Conservation (phyloP, 345 rosid species). For the Salix purpurea region DNA sequence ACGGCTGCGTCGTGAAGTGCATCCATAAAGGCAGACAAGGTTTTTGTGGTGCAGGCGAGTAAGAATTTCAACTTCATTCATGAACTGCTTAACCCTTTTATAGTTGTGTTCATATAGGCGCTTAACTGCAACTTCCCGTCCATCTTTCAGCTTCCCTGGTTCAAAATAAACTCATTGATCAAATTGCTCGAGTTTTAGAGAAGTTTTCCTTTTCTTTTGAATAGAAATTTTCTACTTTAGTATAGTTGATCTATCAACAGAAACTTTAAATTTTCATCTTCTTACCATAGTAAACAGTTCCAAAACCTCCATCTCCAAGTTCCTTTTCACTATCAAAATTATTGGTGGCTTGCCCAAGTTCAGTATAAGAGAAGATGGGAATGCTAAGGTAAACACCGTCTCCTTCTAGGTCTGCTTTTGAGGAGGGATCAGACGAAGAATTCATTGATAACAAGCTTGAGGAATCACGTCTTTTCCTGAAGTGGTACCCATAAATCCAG, state of each 20-base stretch:
- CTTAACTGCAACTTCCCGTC: constrained; percentile 37
- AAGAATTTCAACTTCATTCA: constrained; percentile 32
- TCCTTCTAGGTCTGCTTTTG: constrained; percentile 40
- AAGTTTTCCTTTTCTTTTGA: neutral
- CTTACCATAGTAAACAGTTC: constrained; percentile 26
- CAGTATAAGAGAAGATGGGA: constrained; percentile 17
- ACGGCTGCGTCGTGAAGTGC: constrained; percentile 33
- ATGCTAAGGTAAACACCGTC: constrained; percentile 13
- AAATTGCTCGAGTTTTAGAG: neutral
- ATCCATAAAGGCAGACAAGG: constrained; percentile 35
- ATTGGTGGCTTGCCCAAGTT: constrained; percentile 21
- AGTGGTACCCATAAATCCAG: constrained; percentile 6
- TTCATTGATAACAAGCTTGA: constrained; percentile 25
- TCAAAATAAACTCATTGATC: neutral
- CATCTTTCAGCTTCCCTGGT: constrained; percentile 32
- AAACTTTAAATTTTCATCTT: neutral
- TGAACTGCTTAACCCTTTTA: constrained; percentile 27
- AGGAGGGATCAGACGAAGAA: constrained; percentile 16
- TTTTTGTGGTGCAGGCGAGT: constrained; percentile 33
- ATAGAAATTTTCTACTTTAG: neutral
- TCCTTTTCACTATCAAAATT: constrained; percentile 15
- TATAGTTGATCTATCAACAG: neutral
- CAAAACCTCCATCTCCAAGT: constrained; percentile 30
- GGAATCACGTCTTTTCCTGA: constrained; percentile 19
- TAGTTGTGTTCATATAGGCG: constrained; percentile 27